phyloP scores from a whole-genome alignment of 495 filamentous ascomycete genomes.

The Terfezia boudieri region DNA sequence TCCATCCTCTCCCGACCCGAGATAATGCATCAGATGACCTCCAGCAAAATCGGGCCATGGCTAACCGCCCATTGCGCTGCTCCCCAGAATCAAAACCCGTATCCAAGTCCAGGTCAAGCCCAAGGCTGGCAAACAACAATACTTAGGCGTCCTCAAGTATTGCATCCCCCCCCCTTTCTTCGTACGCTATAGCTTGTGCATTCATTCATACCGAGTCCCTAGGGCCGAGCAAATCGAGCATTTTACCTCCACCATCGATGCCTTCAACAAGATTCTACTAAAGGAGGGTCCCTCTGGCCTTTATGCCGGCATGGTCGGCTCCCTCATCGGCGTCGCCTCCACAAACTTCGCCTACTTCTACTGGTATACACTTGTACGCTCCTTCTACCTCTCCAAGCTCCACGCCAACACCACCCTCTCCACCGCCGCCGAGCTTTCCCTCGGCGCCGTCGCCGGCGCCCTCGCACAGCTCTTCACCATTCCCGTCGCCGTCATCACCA shows the following conservation, averaged over 20 bases:
- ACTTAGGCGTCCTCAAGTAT: conserved; percentile 1
- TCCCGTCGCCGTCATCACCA: conserved; percentile 84
- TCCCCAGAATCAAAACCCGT: conserved; percentile 70
- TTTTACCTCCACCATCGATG: conserved; percentile 44
- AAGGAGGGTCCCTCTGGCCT: conserved; percentile 65
- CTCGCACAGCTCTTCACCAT: conserved; percentile 92
- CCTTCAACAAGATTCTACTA: conserved; percentile 61
- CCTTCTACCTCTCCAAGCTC: conserved; percentile 46
- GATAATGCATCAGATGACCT: neutral
- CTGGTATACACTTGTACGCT: conserved; percentile 85
- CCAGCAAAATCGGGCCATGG: no score
- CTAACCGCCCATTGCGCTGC: neutral
- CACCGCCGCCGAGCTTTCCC: conserved; percentile 64
- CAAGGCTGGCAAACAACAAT: conserved; percentile 14
- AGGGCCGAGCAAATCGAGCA: conserved; percentile 31
- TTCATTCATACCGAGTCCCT: conserved; percentile 8
- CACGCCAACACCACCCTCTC: conserved; percentile 41
- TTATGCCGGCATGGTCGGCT: conserved; percentile 70
- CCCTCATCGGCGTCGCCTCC: conserved; percentile 76
- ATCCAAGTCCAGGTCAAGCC: conserved; percentile 86
- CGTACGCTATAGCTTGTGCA: neutral
- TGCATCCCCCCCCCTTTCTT: neutral
- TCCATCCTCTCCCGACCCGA: neutral
- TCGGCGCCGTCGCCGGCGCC: conserved; percentile 77
- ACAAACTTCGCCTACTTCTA: conserved; percentile 99